Conservation (phyloP, 1,284 basidiomycete species). For the Leccinum subfulvum region DNA sequence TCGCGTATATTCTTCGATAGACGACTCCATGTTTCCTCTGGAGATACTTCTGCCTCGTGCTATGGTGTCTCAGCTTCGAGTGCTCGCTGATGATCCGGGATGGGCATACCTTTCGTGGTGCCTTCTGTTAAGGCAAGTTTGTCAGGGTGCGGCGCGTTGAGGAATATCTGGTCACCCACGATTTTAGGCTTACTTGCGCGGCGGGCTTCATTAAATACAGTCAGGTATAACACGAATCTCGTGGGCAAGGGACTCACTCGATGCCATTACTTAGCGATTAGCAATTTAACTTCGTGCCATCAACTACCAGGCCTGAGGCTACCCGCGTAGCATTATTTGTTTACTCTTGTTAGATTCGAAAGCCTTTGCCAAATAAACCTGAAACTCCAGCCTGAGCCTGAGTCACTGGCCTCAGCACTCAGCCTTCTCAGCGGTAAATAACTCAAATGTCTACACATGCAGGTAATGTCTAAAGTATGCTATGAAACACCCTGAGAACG, state of each 20-base stretch:
- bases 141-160: conserved; percentile 22
- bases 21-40: conserved; percentile 73
- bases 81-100: not conserved
- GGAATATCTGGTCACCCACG: conserved; percentile 38
- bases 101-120: conserved; percentile 49
- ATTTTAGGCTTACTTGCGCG: conserved; percentile 49
- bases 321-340: conserved; percentile 18
- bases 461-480: conserved; percentile 24
- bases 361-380: conserved; percentile 33
- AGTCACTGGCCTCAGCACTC: not conserved
- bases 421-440: not conserved
- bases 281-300: conserved; percentile 20
- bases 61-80: conserved; percentile 27
- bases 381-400: not conserved
- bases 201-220: conserved; percentile 30
- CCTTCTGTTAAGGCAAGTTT: conserved; percentile 41
- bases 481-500: conserved; percentile 53
- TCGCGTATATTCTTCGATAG: conserved; percentile 85
- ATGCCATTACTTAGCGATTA: conserved; percentile 38
- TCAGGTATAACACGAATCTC: conserved; percentile 1
- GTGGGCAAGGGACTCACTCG: conserved; percentile 34
- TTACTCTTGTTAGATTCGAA: conserved; percentile 35
- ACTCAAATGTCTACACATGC: not conserved
- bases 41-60: conserved; percentile 69
- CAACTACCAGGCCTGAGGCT: conserved; percentile 1